A percentile compares a stretch with the other conserved stretches of the same genome.
phyloP scores from a whole-genome alignment of 2,329 filamentous ascomycete genomes.

The Ceratocystis alfenasii region DNA sequence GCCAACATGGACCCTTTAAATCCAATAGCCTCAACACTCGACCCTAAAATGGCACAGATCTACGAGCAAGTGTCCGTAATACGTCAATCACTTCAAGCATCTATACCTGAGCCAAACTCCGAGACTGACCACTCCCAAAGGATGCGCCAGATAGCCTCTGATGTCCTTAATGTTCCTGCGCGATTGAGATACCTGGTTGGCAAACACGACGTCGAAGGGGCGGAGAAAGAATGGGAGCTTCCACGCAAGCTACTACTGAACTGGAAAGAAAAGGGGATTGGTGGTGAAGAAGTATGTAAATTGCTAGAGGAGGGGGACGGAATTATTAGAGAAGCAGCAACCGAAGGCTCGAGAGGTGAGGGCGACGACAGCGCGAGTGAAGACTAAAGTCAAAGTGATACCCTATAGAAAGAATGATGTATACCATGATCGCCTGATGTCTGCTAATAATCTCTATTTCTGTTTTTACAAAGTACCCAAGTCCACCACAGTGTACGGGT shows the following conservation, averaged over 20 bases:
- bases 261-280: constrained; percentile 45
- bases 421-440: too few relatives aligned
- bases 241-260: constrained; percentile 39
- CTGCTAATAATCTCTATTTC: too few relatives aligned
- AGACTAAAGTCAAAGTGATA: constrained; percentile 14
- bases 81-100: constrained; percentile 39
- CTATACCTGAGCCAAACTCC: constrained; percentile 37
- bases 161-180: constrained; percentile 50
- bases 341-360: not conserved
- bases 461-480: constrained; percentile 28
- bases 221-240: constrained; percentile 45
- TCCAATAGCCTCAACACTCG: constrained; percentile 59
- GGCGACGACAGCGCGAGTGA: constrained; percentile 10
- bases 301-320: constrained; percentile 45
- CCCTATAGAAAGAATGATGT: constrained; percentile 11
- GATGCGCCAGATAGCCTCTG: constrained; percentile 46
- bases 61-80: constrained; percentile 50
- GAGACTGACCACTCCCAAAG: constrained; percentile 26
- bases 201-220: constrained; percentile 49
- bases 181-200: constrained; percentile 46
- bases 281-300: constrained; percentile 42
- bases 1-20: constrained; percentile 69
- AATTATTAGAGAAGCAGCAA: constrained; percentile 30
- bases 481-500: constrained; percentile 73
- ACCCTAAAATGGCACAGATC: constrained; percentile 63